Conservation (phyloP, 768 basidiomycete species). For the Mycena capillaripes region DNA sequence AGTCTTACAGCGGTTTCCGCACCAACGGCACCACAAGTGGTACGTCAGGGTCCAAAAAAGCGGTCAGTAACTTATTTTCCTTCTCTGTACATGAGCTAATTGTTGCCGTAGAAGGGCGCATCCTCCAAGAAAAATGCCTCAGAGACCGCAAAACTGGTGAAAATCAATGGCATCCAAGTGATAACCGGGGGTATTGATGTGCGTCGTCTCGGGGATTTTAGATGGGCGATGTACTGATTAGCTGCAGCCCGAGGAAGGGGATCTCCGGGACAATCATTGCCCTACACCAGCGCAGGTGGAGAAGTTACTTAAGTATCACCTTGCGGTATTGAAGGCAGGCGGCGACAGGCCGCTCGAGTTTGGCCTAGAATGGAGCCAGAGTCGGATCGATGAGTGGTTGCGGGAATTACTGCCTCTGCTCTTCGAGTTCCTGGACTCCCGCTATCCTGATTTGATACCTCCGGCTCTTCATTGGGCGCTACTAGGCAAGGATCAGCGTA, state of each 20-base stretch:
- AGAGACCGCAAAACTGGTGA: not conserved
- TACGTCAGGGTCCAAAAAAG: not conserved
- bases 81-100: not conserved
- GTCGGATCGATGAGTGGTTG: not conserved
- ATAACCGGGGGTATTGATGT: slow-evolving; percentile 1
- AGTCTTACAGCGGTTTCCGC: not conserved
- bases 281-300: not conserved
- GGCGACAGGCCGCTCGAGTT: not conserved
- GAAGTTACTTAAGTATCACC: not conserved
- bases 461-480: not conserved
- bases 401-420: not conserved
- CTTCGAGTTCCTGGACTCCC: not conserved
- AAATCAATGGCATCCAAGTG: not conserved
- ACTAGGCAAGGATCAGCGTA: not conserved
- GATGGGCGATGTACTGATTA: not conserved
- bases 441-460: not conserved
- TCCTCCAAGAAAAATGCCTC: not conserved
- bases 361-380: not conserved
- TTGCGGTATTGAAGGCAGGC: not conserved
- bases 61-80: not conserved
- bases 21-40: not conserved
- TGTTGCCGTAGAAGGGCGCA: not conserved
- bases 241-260: not conserved
- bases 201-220: not conserved
- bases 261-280: not conserved